These are phyloP conservation scores for Serendipita indica DNA, from an alignment of 768 basidiomycete species.

Conservation along the genomic window DNA sequence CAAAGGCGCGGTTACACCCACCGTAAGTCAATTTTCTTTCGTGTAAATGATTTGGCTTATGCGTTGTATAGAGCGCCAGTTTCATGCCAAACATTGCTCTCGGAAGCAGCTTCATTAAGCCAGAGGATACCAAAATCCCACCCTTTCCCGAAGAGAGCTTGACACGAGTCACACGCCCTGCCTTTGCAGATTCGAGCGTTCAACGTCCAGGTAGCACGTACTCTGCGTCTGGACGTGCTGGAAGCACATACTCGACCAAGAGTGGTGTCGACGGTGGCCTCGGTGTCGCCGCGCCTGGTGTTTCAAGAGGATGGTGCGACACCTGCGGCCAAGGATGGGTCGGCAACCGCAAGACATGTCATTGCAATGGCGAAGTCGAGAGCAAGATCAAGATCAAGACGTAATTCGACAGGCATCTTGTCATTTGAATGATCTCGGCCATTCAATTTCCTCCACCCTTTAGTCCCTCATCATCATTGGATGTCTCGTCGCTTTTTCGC, in stretches of 20 bases:
- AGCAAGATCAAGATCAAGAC: not conserved
- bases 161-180: too few species aligned
- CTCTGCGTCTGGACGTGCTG: conserved; percentile 19
- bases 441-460: too few species aligned
- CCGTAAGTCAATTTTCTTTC: not conserved
- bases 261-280: conserved; percentile 20
- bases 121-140: not conserved
- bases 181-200: too few species aligned
- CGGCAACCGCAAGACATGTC: conserved; percentile 27
- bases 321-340: conserved; percentile 51
- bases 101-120: not conserved
- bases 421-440: too few species aligned
- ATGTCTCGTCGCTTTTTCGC: too few species aligned
- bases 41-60: not conserved
- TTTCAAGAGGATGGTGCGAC: conserved; percentile 61
- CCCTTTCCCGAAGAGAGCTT: too few species aligned
- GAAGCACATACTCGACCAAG: conserved; percentile 19
- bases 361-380: conserved; percentile 25
- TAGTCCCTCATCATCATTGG: too few species aligned
- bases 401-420: too few species aligned
- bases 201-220: too few species aligned
- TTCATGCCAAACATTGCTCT: conserved; percentile 1
- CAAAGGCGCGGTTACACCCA: not conserved
- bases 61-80: not conserved
- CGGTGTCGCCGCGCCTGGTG: conserved; percentile 45